These are phyloP conservation scores for Cryptococcus sp. DNA, from an alignment of 1,284 basidiomycete genomes.

Conservation along the genomic window DNA sequence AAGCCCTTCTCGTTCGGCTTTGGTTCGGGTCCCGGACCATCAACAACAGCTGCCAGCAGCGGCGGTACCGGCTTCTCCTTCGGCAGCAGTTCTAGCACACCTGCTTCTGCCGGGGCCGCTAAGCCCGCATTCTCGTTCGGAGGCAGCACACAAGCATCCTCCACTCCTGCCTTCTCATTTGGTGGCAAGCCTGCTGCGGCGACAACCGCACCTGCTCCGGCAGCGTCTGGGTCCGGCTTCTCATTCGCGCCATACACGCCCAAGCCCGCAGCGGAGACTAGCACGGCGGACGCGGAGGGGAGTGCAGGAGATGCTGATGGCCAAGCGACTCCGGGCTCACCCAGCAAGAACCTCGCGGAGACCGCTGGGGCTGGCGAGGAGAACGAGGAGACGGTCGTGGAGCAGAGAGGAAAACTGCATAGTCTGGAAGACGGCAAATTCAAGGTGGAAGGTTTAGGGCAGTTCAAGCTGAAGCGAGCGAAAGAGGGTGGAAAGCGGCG, in stretches of 20 bases:
- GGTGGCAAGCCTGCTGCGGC: conserved; percentile 24
- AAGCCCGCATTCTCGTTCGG: conserved; percentile 44
- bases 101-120: conserved; percentile 16
- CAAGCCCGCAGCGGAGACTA: conserved; percentile 8
- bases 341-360: conserved; percentile 41
- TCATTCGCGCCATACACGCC: conserved; percentile 13
- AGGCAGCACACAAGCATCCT: conserved; percentile 25
- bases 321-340: conserved; percentile 34
- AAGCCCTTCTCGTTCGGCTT: conserved; percentile 27
- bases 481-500: conserved; percentile 40
- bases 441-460: conserved; percentile 53
- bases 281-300: conserved; percentile 24
- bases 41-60: conserved; percentile 5
- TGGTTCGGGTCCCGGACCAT: conserved; percentile 19
- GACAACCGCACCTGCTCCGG: conserved; percentile 2
- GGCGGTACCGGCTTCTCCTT: conserved; percentile 28
- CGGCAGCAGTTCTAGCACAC: conserved; percentile 22
- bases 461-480: conserved; percentile 44
- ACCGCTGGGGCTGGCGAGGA: conserved; percentile 62
- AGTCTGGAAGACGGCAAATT: conserved; percentile 58
- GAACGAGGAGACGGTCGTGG: conserved; percentile 69
- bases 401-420: conserved; percentile 66
- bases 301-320: conserved; percentile 18
- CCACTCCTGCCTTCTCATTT: conserved; percentile 30
- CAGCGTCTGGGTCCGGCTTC: conserved; percentile 6